Evolutionary conservation across 345 rosid species (phyloP), one percentile per base, ranked within the genome.

Genomic region (Laguncularia racemosa): DNA sequence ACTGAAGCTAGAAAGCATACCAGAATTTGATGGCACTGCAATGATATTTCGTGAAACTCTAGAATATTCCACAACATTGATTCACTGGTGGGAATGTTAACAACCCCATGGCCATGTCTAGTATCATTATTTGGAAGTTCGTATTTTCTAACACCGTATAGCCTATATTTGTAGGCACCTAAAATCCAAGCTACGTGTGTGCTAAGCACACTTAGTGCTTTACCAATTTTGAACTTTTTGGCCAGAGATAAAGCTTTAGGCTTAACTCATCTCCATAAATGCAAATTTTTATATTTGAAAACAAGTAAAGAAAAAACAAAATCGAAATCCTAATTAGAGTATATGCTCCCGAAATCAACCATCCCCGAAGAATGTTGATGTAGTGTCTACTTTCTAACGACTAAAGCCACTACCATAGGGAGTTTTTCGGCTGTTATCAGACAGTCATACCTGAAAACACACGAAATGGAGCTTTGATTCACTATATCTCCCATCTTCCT

Each of bases 11-110:
- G 44, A 15, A 16, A 13, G 23, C 18, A 49, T 28, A 51, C 13
- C 28, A 0, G 69, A 52, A 19, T 20, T 48, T 2, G 56, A 23
- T n/a, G 12, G 46, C 38, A 13, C 61, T 14, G 44, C 20, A 6
- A 16, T 56, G 0, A 72, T 59, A 20, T 72, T 69, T 48, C 59
- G 61, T 64, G 21, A 20, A 0, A 26, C 21, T 12, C n/a, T n/a
- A n/a, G 56, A 53, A 65, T 87, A 89, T 57, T 93, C 97, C 4
- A 93, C 90, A 16, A 95, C 74, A 72, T 86, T 81, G 57, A n/a
- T n/a, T n/a, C n/a, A n/a, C n/a, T n/a, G n/a, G n/a, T n/a, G n/a
- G n/a, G n/a, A n/a, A n/a, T n/a, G n/a, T 16, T 53, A 3, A 21
- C 56, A 3, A 9, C 5, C 5, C 43, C 56, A 2, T n/a, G n/a